These are phyloP conservation scores for Yarrowia sp. DNA, from an alignment of 805 yeast species.

Conservation along the genomic window DNA sequence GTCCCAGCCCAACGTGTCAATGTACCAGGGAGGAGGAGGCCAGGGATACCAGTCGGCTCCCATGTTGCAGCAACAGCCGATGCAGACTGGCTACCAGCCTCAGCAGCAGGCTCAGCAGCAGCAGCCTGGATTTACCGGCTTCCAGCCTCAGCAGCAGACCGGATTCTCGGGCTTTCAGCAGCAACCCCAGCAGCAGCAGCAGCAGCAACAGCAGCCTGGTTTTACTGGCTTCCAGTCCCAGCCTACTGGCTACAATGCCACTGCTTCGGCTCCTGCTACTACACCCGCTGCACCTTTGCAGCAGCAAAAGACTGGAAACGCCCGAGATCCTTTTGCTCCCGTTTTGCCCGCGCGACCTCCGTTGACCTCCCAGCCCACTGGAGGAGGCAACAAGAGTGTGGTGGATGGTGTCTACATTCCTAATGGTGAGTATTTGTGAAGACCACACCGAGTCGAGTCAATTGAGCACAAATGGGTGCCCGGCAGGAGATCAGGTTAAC, in stretches of 20 bases:
- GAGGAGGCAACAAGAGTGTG: slow-evolving; percentile 40
- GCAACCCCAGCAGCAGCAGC: slow-evolving; percentile 37
- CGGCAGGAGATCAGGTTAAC: no score
- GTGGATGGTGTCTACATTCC: slow-evolving; percentile 36
- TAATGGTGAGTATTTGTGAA: slow-evolving; percentile 18
- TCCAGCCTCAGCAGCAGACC: slow-evolving; percentile 28
- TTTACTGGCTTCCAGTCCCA: slow-evolving; percentile 39
- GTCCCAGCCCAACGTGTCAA: slow-evolving; percentile 38
- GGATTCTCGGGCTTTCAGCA: slow-evolving; percentile 40
- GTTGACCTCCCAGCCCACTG: slow-evolving; percentile 41
- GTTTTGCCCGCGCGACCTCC: slow-evolving; percentile 38
- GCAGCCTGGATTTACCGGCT: slow-evolving; percentile 26
- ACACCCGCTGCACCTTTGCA: slow-evolving; percentile 24
- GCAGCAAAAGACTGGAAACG: slow-evolving; percentile 37
- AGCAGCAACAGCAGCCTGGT: background rate
- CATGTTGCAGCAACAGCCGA: slow-evolving; percentile 37
- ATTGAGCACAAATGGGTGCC: no score
- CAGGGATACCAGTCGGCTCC: slow-evolving; percentile 38
- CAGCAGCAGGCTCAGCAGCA: slow-evolving; percentile 12
- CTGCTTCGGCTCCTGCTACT: slow-evolving; percentile 8
- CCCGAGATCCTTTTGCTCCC: slow-evolving; percentile 37
- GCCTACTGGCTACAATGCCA: slow-evolving; percentile 47
- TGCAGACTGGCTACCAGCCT: slow-evolving; percentile 13
- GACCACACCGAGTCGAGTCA: background rate
- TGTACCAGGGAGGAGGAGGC: slow-evolving; percentile 39